These are phyloP conservation scores for Corylus heterophylla DNA, from an alignment of 306 rosid genomes.

Conservation along the genomic window DNA sequence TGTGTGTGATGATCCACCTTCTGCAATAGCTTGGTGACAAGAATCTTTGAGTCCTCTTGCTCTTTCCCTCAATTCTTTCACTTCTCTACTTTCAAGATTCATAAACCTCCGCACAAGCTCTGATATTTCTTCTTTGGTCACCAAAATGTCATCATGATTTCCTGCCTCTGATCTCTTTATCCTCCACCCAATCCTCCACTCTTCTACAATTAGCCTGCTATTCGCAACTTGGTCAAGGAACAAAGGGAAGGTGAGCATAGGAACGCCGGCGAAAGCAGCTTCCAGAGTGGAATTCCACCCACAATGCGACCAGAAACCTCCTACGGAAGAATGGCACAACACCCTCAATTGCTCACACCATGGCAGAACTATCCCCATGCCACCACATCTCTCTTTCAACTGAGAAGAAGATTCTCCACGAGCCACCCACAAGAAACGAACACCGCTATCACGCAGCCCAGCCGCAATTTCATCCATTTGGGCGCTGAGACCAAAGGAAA, in stretches of 20 bases:
- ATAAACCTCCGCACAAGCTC: conserved; percentile 29
- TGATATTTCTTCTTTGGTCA: conserved; percentile 33
- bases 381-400: conserved; percentile 44
- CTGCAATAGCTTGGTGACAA: conserved; percentile 37
- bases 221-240: conserved; percentile 53
- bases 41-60: conserved; percentile 37
- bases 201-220: conserved; percentile 42
- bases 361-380: conserved; percentile 44
- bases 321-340: conserved; percentile 42
- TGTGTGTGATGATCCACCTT: conserved; percentile 48
- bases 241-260: conserved; percentile 48
- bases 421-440: conserved; percentile 52
- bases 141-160: neutral
- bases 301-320: conserved; percentile 63
- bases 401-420: conserved; percentile 34
- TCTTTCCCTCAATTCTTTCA: conserved; percentile 32
- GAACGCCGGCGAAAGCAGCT: conserved; percentile 44
- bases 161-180: conserved; percentile 22
- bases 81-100: conserved; percentile 36
- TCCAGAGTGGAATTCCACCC: conserved; percentile 64
- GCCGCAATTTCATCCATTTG: conserved; percentile 52
- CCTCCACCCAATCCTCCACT: conserved; percentile 50
- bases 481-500: conserved; percentile 38
- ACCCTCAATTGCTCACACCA: conserved; percentile 66
- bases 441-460: conserved; percentile 31